Percentiles rank a stretch among this genome's conserved stretches.
These are phyloP conservation scores for Picocystis salinarum DNA, from an alignment of 139 green algal genomes.

Conservation along the genomic window DNA sequence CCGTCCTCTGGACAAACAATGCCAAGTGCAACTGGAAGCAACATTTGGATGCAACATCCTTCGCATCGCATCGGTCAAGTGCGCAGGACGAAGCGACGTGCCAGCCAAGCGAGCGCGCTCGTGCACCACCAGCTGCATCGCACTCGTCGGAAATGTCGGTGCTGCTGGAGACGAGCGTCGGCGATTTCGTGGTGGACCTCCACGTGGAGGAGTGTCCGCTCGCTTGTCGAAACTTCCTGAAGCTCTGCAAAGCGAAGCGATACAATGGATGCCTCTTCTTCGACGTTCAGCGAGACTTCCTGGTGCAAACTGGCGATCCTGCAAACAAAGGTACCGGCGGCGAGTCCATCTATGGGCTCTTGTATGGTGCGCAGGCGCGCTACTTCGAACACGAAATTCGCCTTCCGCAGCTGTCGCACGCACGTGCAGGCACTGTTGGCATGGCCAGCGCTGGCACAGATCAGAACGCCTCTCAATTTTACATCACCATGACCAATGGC, in stretches of 20 bases:
- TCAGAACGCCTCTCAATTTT: constrained; percentile 77
- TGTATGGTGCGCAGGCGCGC: constrained; percentile 21
- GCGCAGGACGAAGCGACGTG: no score
- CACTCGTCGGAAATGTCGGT: constrained; percentile 55
- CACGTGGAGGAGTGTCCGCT: constrained; percentile 58
- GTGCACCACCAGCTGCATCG: no score
- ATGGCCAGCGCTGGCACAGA: constrained; percentile 53
- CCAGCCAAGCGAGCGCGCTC: no score
- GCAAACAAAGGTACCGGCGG: constrained; percentile 71
- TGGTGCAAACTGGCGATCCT: constrained; percentile 72
- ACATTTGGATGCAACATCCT: no score
- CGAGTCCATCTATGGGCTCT: constrained; percentile 53
- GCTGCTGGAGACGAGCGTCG: constrained; percentile 80
- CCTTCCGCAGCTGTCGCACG: constrained; percentile 62
- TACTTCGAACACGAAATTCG: constrained; percentile 92
- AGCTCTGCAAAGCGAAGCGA: constrained; percentile 86
- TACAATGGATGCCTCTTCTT: constrained; percentile 85
- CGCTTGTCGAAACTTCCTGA: constrained; percentile 78
- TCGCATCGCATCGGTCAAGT: no score
- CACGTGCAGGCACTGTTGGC: constrained; percentile 46
- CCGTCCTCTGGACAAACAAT: no score
- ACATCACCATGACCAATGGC: constrained; percentile 53
- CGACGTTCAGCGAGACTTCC: constrained; percentile 70
- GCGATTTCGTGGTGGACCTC: constrained; percentile 87
- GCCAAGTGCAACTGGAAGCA: no score